A percentile compares a stretch with the other conserved stretches of the same genome.
These are phyloP conservation scores for Coemansia sp. DNA, from an alignment of 192 early-diverging fungal species.

Conservation along the genomic window DNA sequence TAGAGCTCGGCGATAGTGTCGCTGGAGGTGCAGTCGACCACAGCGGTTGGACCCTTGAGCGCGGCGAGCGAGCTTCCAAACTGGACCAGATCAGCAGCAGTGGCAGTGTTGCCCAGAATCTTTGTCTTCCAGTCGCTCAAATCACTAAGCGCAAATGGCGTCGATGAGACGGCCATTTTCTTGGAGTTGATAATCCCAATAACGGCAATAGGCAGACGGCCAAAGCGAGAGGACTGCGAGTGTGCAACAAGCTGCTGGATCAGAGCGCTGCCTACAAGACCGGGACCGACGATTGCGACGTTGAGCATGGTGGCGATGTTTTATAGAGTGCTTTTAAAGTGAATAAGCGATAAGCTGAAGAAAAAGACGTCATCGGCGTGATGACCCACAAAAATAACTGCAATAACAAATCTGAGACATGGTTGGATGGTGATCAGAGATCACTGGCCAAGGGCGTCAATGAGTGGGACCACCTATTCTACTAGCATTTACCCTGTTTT, in stretches of 20 bases:
- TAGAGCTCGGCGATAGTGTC: constrained; percentile 77
- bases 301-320: constrained; percentile 52
- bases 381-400: too few relatives aligned
- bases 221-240: constrained; percentile 43
- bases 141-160: constrained; percentile 47
- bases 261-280: constrained; percentile 91
- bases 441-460: too few relatives aligned
- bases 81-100: constrained; percentile 48
- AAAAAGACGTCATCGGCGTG: neutral
- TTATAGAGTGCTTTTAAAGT: too few relatives aligned
- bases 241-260: constrained; percentile 73
- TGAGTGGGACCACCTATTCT: too few relatives aligned
- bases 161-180: constrained; percentile 62
- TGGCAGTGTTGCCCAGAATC: constrained; percentile 45
- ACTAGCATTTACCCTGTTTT: too few relatives aligned
- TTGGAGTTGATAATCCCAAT: constrained; percentile 79
- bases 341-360: neutral
- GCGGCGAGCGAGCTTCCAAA: constrained; percentile 61
- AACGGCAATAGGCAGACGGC: constrained; percentile 60
- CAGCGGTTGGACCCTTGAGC: constrained; percentile 59
- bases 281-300: constrained; percentile 91
- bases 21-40: constrained; percentile 92
- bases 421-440: neutral
- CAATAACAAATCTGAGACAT: neutral
- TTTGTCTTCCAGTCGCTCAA: constrained; percentile 55